Evolutionary conservation across 225 moss, liverwort and hornwort species (phyloP), one percentile per base, ranked within the genome.

Genomic region (Climacium dendroides): DNA sequence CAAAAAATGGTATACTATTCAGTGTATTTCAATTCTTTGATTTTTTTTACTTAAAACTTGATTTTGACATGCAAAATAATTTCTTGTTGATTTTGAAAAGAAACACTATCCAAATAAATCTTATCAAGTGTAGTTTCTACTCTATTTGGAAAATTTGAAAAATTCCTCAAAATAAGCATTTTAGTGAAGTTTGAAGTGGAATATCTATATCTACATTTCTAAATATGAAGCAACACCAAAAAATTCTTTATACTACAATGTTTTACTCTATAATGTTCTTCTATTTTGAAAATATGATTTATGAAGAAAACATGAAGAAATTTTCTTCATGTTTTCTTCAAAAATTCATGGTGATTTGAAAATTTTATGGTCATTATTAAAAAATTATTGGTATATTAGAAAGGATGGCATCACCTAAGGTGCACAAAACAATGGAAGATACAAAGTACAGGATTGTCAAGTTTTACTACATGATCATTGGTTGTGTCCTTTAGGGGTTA

Each of bases 371-470:
- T n/a, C n/a, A n/a, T n/a, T n/a, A n/a, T n/a, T n/a, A n/a, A n/a
- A n/a, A n/a, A n/a, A n/a, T n/a, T n/a, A n/a, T n/a, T n/a, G n/a
- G n/a, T n/a, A n/a, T n/a, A n/a, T n/a, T n/a, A n/a, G n/a, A n/a
- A n/a, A n/a, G n/a, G n/a, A n/a, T n/a, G n/a, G n/a, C n/a, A n/a
- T n/a, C n/a, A n/a, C n/a, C n/a, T n/a, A n/a, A n/a, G n/a, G n/a
- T n/a, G 6, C 43, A 9, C 0, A 8, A 71, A 28, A 3, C 16
- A 71, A 26, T 43, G 0, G 18, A 73, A 6, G 47, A 30, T 47
- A 11, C 0, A 11, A 0, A 73, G 2, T 47, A 0, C 45, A 6
- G 43, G 28, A 28, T 3, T 43, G 3, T 26, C 3, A 43, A 43
- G 1, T 71, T 71, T 71, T 26, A 43, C 9, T 32, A n/a, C 12